These are phyloP conservation scores for Magnaporthiopsis rhizophila DNA, from an alignment of 2,329 filamentous ascomycete species.

Conservation along the genomic window DNA sequence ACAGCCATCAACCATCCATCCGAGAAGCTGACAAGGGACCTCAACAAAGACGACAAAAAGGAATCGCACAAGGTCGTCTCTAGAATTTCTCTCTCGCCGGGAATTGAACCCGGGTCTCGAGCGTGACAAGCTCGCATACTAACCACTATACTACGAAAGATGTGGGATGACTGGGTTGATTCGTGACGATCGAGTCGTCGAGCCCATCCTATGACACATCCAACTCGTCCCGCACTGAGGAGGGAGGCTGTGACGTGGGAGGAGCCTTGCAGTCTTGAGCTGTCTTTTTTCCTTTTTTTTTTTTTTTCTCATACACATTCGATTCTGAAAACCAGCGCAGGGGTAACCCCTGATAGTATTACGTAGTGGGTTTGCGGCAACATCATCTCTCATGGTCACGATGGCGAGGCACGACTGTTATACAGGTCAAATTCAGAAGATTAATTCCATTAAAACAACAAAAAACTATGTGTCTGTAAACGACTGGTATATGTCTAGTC, in stretches of 20 bases:
- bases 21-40: too few species aligned
- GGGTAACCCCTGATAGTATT: too few species aligned
- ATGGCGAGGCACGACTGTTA: too few species aligned
- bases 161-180: background rate
- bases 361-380: too few species aligned
- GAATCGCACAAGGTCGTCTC: background rate
- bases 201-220: background rate
- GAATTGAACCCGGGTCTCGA: background rate
- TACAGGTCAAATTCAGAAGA: background rate
- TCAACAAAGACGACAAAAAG: background rate
- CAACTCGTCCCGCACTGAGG: background rate
- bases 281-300: too few species aligned
- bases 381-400: too few species aligned
- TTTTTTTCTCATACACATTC: too few species aligned
- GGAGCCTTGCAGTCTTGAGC: too few species aligned
- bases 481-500: background rate
- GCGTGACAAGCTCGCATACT: background rate
- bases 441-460: background rate
- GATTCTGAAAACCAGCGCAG: too few species aligned
- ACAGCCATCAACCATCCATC: too few species aligned
- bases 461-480: background rate
- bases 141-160: conserved; percentile 1
- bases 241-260: too few species aligned
- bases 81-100: background rate
- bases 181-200: background rate